These are phyloP conservation scores for Psilocybe tampanensis DNA, from an alignment of 768 basidiomycete genomes.

Conservation along the genomic window DNA sequence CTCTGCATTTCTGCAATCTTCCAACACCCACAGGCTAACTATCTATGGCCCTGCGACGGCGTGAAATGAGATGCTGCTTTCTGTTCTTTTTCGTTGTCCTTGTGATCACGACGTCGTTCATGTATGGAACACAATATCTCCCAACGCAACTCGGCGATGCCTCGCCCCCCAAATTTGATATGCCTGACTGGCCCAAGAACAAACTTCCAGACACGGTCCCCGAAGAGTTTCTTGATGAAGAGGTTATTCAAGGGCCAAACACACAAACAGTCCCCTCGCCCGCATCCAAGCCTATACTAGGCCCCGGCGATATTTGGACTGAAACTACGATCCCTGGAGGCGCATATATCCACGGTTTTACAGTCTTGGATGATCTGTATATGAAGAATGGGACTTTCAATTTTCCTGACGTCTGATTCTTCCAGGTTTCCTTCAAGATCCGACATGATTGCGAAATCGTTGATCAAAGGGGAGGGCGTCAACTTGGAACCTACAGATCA, in stretches of 20 bases:
- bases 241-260: background rate
- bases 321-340: conserved; percentile 30
- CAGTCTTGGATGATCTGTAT: conserved; percentile 71
- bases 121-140: conserved; percentile 1
- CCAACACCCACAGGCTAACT: background rate
- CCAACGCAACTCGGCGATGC: background rate
- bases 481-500: conserved; percentile 11
- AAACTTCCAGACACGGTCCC: background rate
- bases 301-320: background rate
- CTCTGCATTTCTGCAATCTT: background rate
- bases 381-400: conserved; percentile 73
- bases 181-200: conserved; percentile 1
- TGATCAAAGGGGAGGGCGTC: conserved; percentile 17
- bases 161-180: conserved; percentile 6
- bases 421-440: conserved; percentile 9
- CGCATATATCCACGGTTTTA: conserved; percentile 66
- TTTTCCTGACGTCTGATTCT: conserved; percentile 49
- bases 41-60: conserved; percentile 5
- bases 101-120: background rate
- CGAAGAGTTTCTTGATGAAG: background rate
- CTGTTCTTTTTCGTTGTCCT: background rate
- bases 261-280: background rate
- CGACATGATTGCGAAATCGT: conserved; percentile 19
- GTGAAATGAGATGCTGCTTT: conserved; percentile 8
- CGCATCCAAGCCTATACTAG: background rate